Evolutionary conservation across 768 basidiomycete species (phyloP).

Genomic region (Agrocybe praecox): DNA sequence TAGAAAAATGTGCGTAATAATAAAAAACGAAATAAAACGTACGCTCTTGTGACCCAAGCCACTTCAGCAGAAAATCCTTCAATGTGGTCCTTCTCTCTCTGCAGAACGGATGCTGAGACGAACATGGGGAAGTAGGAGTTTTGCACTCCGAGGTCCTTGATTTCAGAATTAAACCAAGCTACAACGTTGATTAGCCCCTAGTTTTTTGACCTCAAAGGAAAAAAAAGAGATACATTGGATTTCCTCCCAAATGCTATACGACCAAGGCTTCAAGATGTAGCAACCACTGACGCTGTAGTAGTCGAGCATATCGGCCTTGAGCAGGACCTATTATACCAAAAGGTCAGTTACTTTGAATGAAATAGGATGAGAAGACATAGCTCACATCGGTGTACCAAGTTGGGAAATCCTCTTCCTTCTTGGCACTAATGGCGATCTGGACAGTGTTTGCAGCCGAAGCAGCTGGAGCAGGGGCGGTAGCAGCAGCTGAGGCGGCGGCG

Average conservation of each 20-base stretch:
- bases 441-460: slow-evolving; percentile 86
- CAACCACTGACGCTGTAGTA: slow-evolving; percentile 99
- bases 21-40: slow-evolving; percentile 34
- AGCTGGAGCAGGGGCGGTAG: slow-evolving; percentile 45
- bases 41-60: slow-evolving; percentile 99
- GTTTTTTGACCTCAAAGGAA: neutral
- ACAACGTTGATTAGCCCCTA: slow-evolving; percentile 4
- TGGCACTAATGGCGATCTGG: slow-evolving; percentile 91
- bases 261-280: slow-evolving; percentile 98
- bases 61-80: slow-evolving; percentile 99
- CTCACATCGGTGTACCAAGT: slow-evolving; percentile 91
- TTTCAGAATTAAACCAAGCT: slow-evolving; percentile 94
- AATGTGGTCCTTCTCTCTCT: slow-evolving; percentile 97
- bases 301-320: slow-evolving; percentile 99
- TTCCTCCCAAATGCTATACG: slow-evolving; percentile 94
- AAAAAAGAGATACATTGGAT: slow-evolving; percentile 74
- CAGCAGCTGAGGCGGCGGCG: slow-evolving; percentile 41
- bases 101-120: slow-evolving; percentile 87
- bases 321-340: slow-evolving; percentile 66
- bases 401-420: slow-evolving; percentile 95
- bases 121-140: slow-evolving; percentile 99
- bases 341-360: neutral
- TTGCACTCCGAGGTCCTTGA: slow-evolving; percentile 94
- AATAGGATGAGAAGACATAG: slow-evolving; percentile 7
- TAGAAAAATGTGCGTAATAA: too few relatives aligned